Conservation (phyloP, 2,329 filamentous ascomycete species). For the Sarocladium oryzae region DNA sequence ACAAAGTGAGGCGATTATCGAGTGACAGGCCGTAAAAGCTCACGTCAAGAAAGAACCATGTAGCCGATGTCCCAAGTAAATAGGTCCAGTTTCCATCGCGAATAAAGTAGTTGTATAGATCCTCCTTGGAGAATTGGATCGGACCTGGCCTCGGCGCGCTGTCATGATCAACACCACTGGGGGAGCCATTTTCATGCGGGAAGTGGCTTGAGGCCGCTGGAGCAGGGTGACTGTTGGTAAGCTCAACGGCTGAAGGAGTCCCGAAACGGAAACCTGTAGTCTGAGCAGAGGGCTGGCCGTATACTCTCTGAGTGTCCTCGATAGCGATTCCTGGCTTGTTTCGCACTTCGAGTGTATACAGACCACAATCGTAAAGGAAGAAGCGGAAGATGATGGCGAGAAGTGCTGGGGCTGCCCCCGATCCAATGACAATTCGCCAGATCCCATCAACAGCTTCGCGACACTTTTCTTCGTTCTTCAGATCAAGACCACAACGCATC, state of each 20-base stretch:
- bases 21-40: constrained; percentile 48
- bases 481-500: constrained; percentile 27
- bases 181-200: not conserved
- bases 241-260: not conserved
- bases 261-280: not conserved
- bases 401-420: constrained; percentile 56
- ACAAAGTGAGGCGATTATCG: constrained; percentile 32
- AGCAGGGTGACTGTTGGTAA: not conserved
- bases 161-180: not conserved
- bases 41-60: constrained; percentile 49
- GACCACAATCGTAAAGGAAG: constrained; percentile 3
- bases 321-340: constrained; percentile 39
- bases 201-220: not conserved
- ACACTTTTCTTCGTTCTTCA: constrained; percentile 37
- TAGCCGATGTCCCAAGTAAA: constrained; percentile 34
- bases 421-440: constrained; percentile 62
- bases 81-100: constrained; percentile 28
- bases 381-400: constrained; percentile 61
- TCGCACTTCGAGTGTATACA: constrained; percentile 4
- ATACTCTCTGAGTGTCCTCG: constrained; percentile 46
- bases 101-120: constrained; percentile 46
- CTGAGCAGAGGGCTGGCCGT: not conserved
- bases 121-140: constrained; percentile 40
- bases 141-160: constrained; percentile 32
- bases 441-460: constrained; percentile 48